These are phyloP conservation scores for Penicillium psychrofluorescens DNA, from an alignment of 495 filamentous ascomycete species.

Conservation along the genomic window DNA sequence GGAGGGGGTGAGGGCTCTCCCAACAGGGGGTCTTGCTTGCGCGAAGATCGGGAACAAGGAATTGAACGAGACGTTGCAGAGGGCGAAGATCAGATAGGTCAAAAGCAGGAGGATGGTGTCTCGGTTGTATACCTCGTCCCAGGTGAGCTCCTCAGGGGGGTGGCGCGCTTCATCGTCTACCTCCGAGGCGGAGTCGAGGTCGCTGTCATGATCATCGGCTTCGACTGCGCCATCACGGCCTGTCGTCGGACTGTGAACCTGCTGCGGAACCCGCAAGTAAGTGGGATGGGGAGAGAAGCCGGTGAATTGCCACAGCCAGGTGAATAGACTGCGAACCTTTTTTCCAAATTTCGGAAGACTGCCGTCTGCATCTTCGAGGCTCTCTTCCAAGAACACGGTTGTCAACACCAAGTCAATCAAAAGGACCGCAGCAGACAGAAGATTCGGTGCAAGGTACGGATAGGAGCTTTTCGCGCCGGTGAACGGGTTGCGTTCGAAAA, in stretches of 20 bases:
- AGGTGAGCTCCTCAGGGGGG: constrained; percentile 31
- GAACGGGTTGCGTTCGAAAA: constrained; percentile 51
- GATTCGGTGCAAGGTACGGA: constrained; percentile 81
- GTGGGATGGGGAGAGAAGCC: constrained; percentile 49
- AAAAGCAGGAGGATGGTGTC: constrained; percentile 73
- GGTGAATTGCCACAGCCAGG: constrained; percentile 69
- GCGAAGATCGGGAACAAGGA: constrained; percentile 89
- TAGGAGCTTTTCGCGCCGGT: constrained; percentile 49
- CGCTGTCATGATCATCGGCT: constrained; percentile 30
- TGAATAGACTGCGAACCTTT: constrained; percentile 52
- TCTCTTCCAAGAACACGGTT: constrained; percentile 78
- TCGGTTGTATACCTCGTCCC: constrained; percentile 57
- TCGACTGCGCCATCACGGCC: constrained; percentile 18
- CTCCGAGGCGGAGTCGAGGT: constrained; percentile 37
- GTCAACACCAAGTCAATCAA: constrained; percentile 65
- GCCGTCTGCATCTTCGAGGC: constrained; percentile 61
- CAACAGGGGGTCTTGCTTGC: constrained; percentile 62
- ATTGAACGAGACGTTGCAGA: constrained; percentile 84
- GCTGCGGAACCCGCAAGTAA: constrained; percentile 39
- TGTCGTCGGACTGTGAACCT: constrained; percentile 10
- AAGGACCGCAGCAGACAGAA: constrained; percentile 65
- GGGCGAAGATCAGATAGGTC: constrained; percentile 82
- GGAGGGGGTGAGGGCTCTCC: constrained; percentile 64
- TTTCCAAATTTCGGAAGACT: constrained; percentile 53
- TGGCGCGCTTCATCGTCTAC: constrained; percentile 25